Evolutionary conservation across 176 grass and related monocot species (phyloP), one percentile per base, ranked within the genome.

Genomic region (Panicum miliaceum): DNA sequence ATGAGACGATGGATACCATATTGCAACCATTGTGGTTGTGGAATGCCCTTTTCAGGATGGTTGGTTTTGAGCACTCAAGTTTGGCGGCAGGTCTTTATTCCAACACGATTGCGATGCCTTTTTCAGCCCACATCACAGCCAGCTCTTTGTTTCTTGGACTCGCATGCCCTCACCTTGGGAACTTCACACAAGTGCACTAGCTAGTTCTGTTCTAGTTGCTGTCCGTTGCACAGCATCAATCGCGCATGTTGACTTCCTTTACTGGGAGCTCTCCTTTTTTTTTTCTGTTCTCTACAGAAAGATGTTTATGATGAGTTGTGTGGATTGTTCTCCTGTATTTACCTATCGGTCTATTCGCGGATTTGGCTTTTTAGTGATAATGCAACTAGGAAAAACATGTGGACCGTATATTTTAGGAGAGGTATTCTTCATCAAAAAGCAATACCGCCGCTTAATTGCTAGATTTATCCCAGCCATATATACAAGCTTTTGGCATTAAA

Each of bases 51-150:
- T 41, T 54, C 54, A 47, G 2, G 42, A 79, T 48, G 18, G 73
- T 72, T 88, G 11, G 45, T 79, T 50, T 71, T 8, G 34, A 88
- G 73, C 73, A 14, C 46, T 84, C 75, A 37, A 15, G 77, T 88
- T 37, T 56, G 66, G 57, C 8, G 26, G 27, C 47, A 38, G 27
- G 75, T 88, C 81, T 35, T 54, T 67, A 13, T 47, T 88, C 86
- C 65, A 62, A 20, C 20, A 42, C 11, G 52, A 53, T 59, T 2
- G 85, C 5, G 43, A 45, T 12, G 73, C 64, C 46, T 6, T 18
- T 88, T 64, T 78, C 86, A 36, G 14, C 27, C 41, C 57, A 71
- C 56, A n/a, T 82, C 80, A 43, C 37, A 2, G n/a, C 12, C 34
- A 38, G 18, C 7, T 82, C 66, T 45, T 54, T 47, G 42, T 68